Evolutionary conservation across 164 flowering plant species (phyloP), one percentile per base, ranked within the genome.

Genomic region (Nymphaea colorata): DNA sequence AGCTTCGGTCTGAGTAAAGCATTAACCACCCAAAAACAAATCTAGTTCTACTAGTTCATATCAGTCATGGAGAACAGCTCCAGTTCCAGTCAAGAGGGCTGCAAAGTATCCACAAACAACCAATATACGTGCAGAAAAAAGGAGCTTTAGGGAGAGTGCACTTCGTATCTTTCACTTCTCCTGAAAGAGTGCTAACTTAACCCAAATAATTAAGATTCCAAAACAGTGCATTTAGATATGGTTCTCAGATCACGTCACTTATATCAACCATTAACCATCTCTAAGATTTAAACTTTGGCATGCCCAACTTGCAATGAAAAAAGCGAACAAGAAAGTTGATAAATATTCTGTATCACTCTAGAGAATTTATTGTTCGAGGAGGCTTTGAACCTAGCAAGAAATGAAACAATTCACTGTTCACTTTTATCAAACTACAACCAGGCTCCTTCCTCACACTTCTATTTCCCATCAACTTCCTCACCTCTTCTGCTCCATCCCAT

Each of bases 401-500:
- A n/a, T 80, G 70, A 80, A 82, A 74, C 57, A 85, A 76, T 73
- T 76, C 79, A 53, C 68, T 70, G 70, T 81, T 76, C 45, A 71
- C 72, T 62, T 82, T 87, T 70, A 83, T 61, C 18, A 75, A 64
- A 76, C 87, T 85, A 65, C 45, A n/a, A 3, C 88, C 90, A 65
- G 79, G 67, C 68, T 78, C 84, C 71, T 86, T 86, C 71, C 59
- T 75, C 69, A 84, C 81, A 44, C 83, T 84, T 62, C 80, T 71
- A 43, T 85, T 83, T 72, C 84, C 88, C 88, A 87, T 86, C 70
- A 82, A 68, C 74, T 81, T 83, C 79, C 93, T 82, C 43, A 87
- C 86, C 76, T 78, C 76, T 78, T 82, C 78, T 36, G 64, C 84
- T 10, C 85, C 84, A 69, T 72, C 81, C 90, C 90, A 88, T 71